Conservation (phyloP, 768 basidiomycete species). For the Crassisporium funariophilum region DNA sequence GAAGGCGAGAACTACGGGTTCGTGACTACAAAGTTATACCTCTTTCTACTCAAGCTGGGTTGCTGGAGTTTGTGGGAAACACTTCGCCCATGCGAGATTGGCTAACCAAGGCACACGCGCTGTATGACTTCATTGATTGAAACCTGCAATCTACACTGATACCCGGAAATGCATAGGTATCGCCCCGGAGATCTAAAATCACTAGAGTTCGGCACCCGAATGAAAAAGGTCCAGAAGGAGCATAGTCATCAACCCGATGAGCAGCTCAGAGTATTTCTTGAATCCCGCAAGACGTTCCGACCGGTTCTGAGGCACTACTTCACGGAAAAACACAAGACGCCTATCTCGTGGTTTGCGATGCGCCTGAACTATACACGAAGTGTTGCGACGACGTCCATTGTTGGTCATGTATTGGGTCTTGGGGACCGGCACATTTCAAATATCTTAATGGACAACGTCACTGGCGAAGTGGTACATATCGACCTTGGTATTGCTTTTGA, state of each 20-base stretch:
- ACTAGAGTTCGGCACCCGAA: slow-evolving; percentile 23
- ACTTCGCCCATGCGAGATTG: slow-evolving; percentile 67
- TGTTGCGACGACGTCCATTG: slow-evolving; percentile 91
- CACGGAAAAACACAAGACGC: slow-evolving; percentile 84
- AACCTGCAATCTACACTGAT: not conserved
- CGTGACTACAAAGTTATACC: slow-evolving; percentile 91
- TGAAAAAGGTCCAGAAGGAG: slow-evolving; percentile 34
- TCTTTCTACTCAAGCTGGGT: slow-evolving; percentile 74
- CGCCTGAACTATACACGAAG: slow-evolving; percentile 89
- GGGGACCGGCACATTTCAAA: slow-evolving; percentile 94
- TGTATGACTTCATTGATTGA: slow-evolving; percentile 37
- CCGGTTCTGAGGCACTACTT: slow-evolving; percentile 97
- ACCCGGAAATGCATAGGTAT: slow-evolving; percentile 50
- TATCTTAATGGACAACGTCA: slow-evolving; percentile 81
- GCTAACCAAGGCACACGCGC: slow-evolving; percentile 63
- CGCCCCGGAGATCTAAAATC: slow-evolving; percentile 54
- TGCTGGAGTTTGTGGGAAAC: slow-evolving; percentile 89
- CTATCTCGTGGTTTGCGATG: slow-evolving; percentile 91
- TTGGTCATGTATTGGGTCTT: slow-evolving; percentile 89
- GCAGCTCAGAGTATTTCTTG: slow-evolving; percentile 32
- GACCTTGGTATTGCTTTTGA: slow-evolving; percentile 98
- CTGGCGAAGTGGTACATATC: slow-evolving; percentile 92
- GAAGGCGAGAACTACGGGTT: slow-evolving; percentile 69
- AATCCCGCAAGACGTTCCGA: slow-evolving; percentile 49
- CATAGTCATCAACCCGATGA: slow-evolving; percentile 30